Base-by-base conservation (phyloP, 139 green algal species). In the Picochlorum sp. region DNA sequence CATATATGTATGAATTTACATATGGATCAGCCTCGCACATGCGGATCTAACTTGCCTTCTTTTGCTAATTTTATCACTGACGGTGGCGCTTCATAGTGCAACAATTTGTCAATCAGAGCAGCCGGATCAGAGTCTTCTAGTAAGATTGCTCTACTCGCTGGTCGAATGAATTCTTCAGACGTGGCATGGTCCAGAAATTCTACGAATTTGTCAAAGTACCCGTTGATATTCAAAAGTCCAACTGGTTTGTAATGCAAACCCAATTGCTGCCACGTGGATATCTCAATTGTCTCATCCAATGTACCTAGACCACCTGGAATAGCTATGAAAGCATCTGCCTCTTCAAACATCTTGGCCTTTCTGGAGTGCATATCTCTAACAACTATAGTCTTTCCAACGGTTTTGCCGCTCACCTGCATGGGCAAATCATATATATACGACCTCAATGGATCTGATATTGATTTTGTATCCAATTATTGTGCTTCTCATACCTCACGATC, bases 181-280 rank as follows among this genome's bases (percentile, higher is more conserved):
- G 86, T 78, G 14, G 60, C 68, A 18, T 87, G 69, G 21, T 83
- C 63, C n/a, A 91, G 77, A 54, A 91, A 89, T 0, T 44, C 30
- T 9, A 91, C 68, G 34, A 94, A 71, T 9, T 68, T 62, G 64
- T 89, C 82, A 63, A 78, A 94, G 55, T 86, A 93, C 26, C 86
- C 84, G 10, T 71, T 37, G 0, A 81, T 68, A 60, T 94, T 89
- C 13, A 91, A 68, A 15, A 94, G 11, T 18, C 70, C 79, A 10
- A 94, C 77, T 6, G 87, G 87, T 58, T 94, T 94, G 18, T 49
- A 31, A 58, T 90, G 83, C 64, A 89, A 85, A 14, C 86, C 85
- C 45, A 91, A 65, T 71, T 93, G 85, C 57, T 87, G 79, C 88
- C 88, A 95, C 4, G 88, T 95, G 21, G 86, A 70, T 49, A 91